Evolutionary conservation across 2,329 filamentous ascomycete genomes (phyloP), one percentile per base, ranked within the genome.

Genomic region (Fusarium liriodendri): DNA sequence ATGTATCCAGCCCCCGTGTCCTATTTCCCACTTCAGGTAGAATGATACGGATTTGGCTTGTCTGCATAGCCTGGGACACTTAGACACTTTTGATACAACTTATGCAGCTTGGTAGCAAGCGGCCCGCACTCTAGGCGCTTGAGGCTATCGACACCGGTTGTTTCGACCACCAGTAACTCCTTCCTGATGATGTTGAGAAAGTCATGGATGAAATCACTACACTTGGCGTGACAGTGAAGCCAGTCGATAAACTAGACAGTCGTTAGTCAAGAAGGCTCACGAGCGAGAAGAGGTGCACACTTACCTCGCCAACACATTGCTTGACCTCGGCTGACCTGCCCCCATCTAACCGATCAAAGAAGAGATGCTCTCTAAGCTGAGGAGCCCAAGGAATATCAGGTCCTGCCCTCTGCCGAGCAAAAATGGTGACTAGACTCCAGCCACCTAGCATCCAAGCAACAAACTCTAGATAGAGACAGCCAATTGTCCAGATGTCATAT

Each of bases 401-500:
- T 14, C 55, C 55, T n/a, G 33, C 55, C 25, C 55, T 58, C 22
- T 27, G 33, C 8, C 22, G 14, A 5, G 35, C 35, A 9, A 38
- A 58, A 5, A 13, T 58, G 18, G 33, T 20, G 14, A 66, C 47
- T 4, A 54, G 13, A 6, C 38, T 16, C 25, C 60, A 61, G 4
- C 71, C 71, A 16, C 64, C 64, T 2, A 75, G 37, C 7, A 75
- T 35, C 70, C 72, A 76, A 13, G 33, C 57, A 1, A 68, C 20
- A 16, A 73, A 70, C 14, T 74, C 72, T 0, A 76, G 65, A 8
- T 73, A 70, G 2, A 76, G 32, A 18, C 70, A 76, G 0, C 73
- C 73, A 3, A 76, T 32, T 0, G 72, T 73, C 73, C 72, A 76
- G 1, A 76, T 62, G n/a, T 75, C 73, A 6, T 40, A 76, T 0